Percentiles rank a stretch among this genome's conserved stretches.
phyloP scores from a whole-genome alignment of 2,329 filamentous ascomycete species.

The Calycina marina region DNA sequence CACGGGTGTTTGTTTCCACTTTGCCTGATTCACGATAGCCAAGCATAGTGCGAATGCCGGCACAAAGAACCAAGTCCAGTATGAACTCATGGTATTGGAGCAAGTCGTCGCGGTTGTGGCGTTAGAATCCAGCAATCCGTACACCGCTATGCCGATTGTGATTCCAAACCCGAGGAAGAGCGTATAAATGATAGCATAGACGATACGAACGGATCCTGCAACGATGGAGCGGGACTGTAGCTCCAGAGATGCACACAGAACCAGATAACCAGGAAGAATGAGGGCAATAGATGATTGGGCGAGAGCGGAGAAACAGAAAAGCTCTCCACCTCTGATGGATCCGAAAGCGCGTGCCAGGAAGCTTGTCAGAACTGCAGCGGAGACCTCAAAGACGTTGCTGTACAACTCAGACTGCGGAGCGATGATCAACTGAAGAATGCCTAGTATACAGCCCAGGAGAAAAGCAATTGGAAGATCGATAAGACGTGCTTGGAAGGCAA shows the following conservation, averaged over 20 bases:
- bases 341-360: constrained; percentile 49
- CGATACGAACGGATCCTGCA: constrained; percentile 41
- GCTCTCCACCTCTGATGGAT: constrained; percentile 31
- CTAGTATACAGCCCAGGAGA: constrained; percentile 53
- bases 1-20: constrained; percentile 64
- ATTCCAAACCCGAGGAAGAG: constrained; percentile 42
- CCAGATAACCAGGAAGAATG: constrained; percentile 50
- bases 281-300: constrained; percentile 51
- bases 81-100: constrained; percentile 28
- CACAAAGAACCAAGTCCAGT: constrained; percentile 56
- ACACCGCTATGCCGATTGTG: constrained; percentile 39
- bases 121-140: constrained; percentile 33
- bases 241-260: constrained; percentile 41
- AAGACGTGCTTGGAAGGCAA: constrained; percentile 56
- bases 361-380: constrained; percentile 43
- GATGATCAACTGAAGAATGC: constrained; percentile 54
- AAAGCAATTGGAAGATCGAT: constrained; percentile 64
- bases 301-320: constrained; percentile 53
- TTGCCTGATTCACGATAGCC: constrained; percentile 65
- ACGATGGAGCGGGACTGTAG: constrained; percentile 40
- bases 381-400: constrained; percentile 50
- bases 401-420: constrained; percentile 55
- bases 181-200: constrained; percentile 43
- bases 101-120: constrained; percentile 33
- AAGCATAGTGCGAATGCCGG: constrained; percentile 59